Conservation (phyloP, 2,329 filamentous ascomycete species). For the Fusarium liriodendri region DNA sequence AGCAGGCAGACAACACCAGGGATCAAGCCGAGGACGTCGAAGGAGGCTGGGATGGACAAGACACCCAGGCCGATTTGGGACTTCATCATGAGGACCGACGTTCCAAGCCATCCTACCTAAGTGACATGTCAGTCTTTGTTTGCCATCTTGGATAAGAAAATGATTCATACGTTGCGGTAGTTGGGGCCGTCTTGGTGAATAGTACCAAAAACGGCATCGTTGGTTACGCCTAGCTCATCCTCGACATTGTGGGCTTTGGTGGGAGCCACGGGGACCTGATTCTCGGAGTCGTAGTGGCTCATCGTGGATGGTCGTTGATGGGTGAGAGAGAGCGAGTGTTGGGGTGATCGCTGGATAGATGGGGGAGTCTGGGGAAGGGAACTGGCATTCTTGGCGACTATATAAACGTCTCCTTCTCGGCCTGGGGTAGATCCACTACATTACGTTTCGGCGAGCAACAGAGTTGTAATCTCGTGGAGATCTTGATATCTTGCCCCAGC, state of each 20-base stretch:
- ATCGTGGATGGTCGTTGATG: background rate
- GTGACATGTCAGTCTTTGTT: background rate
- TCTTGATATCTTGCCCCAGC: background rate
- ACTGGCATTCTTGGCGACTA: background rate
- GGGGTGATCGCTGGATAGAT: background rate
- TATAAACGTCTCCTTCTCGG: background rate
- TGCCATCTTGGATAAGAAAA: background rate
- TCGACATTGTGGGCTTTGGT: background rate
- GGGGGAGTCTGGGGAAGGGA: background rate
- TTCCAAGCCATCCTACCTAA: constrained; percentile 57
- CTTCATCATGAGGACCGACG: constrained; percentile 26
- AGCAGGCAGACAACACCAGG: constrained; percentile 42
- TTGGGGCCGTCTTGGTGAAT: constrained; percentile 41
- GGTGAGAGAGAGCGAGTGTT: background rate
- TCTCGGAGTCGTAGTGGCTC: background rate
- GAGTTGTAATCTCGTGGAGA: background rate
- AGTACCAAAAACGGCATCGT: constrained; percentile 44
- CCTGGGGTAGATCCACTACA: background rate
- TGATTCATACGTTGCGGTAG: constrained; percentile 41
- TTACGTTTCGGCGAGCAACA: background rate
- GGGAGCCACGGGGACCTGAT: background rate
- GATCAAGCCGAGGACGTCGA: constrained; percentile 58
- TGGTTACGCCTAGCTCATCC: background rate
- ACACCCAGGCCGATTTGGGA: constrained; percentile 58
- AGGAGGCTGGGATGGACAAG: constrained; percentile 59